Conservation (phyloP, 106 monocot species). For the Ottelia alismoides region DNA sequence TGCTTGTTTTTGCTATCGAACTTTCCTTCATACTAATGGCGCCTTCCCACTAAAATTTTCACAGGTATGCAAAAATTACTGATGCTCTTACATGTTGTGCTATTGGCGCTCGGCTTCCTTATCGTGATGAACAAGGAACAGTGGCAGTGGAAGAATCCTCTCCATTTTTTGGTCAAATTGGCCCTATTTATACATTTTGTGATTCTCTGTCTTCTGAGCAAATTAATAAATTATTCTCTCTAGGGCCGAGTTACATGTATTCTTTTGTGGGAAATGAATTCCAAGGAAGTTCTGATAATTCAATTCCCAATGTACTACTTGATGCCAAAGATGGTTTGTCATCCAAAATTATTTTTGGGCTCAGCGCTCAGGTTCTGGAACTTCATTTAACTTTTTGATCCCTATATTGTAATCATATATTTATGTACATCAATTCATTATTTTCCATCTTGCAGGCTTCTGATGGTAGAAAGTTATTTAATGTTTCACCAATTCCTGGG, state of each 20-base stretch:
- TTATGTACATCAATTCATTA: background rate
- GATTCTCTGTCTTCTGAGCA: constrained; percentile 88
- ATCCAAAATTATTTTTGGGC: constrained; percentile 84
- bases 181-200: constrained; percentile 78
- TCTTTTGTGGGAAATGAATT: constrained; percentile 71
- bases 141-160: constrained; percentile 27
- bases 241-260: constrained; percentile 99
- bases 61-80: constrained; percentile 76
- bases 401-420: too few species aligned
- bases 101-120: constrained; percentile 48
- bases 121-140: constrained; percentile 33
- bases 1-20: too few species aligned
- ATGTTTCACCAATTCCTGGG: constrained; percentile 49
- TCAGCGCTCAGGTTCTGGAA: constrained; percentile 95
- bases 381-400: too few species aligned
- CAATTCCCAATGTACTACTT: constrained; percentile 38
- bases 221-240: constrained; percentile 54
- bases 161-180: constrained; percentile 91
- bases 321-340: constrained; percentile 81
- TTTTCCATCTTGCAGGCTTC: constrained; percentile 50
- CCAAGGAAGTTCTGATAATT: constrained; percentile 28
- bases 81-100: constrained; percentile 67
- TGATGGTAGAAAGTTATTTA: constrained; percentile 62
- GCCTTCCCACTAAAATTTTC: too few species aligned
- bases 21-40: too few species aligned